phyloP scores from a whole-genome alignment of 208 protist genomes.

The Wallacemonas sp. region DNA sequence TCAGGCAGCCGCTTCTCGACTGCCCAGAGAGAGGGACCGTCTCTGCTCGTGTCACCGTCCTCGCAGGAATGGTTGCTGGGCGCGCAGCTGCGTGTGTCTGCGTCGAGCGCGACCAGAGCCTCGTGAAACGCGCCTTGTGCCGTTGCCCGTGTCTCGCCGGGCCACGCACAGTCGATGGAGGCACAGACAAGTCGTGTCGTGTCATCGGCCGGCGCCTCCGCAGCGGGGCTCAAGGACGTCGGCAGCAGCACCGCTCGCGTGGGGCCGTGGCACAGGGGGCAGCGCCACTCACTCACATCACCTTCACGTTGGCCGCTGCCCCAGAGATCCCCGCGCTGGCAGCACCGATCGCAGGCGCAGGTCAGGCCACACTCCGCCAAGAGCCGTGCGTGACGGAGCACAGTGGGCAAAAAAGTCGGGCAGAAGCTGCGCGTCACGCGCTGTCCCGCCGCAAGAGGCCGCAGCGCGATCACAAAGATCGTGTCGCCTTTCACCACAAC shows the following conservation, averaged over 20 bases:
- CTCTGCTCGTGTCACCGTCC: no score
- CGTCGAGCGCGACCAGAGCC: not conserved
- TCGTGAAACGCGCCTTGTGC: not conserved
- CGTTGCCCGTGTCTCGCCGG: not conserved
- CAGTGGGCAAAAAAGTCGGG: not conserved
- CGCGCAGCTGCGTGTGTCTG: not conserved
- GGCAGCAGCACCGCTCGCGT: not conserved
- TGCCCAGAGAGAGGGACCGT: no score
- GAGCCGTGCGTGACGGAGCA: not conserved
- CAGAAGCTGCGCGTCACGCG: not conserved
- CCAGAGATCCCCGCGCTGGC: not conserved
- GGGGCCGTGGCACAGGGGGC: not conserved
- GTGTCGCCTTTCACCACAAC: not conserved
- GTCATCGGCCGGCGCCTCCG: no score
- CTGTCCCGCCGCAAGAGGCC: not conserved
- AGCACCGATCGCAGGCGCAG: not conserved
- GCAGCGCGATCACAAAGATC: not conserved
- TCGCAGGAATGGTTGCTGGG: no score
- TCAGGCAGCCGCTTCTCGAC: not conserved
- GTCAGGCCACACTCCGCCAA: not conserved
- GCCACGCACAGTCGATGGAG: not conserved
- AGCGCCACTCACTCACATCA: not conserved
- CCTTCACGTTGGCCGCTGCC: not conserved
- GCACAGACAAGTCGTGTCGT: not conserved
- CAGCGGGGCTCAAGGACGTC: not conserved